Evolutionary conservation across 352 stramenopile species (phyloP).

Genomic region (Peronospora destructor): DNA sequence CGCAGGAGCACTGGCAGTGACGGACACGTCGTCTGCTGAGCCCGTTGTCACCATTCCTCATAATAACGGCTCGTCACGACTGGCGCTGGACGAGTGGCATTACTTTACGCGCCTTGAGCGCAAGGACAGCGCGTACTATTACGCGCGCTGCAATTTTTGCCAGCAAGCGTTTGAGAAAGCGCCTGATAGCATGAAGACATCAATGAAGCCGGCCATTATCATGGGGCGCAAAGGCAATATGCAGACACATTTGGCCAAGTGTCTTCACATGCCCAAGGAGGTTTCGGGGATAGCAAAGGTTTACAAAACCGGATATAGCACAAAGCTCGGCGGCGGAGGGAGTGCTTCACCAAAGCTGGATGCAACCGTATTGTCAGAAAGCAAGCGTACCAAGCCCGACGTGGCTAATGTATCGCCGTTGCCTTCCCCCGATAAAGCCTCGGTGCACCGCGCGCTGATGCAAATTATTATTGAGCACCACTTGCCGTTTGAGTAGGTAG

Average conservation of each 20-base stretch:
- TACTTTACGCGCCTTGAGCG: constrained; percentile 73
- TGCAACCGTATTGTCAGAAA: too few species aligned
- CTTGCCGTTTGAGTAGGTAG: too few species aligned
- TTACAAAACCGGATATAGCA: constrained; percentile 1
- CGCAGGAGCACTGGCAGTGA: constrained; percentile 1
- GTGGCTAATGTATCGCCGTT: too few species aligned
- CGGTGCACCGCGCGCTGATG: too few species aligned
- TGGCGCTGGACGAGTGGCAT: constrained; percentile 69
- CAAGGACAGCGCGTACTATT: constrained; percentile 71
- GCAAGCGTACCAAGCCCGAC: too few species aligned
- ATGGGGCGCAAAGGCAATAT: constrained; percentile 79
- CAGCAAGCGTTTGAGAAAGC: constrained; percentile 53
- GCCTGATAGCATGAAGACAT: constrained; percentile 37
- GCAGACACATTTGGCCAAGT: constrained; percentile 79
- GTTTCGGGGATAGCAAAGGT: constrained; percentile 23
- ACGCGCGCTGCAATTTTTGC: constrained; percentile 76
- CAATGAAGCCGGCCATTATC: constrained; percentile 51
- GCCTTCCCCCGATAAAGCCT: too few species aligned
- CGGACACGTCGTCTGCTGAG: constrained; percentile 3
- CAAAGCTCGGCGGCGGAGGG: too few species aligned
- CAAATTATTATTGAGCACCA: too few species aligned
- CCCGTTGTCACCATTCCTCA: constrained; percentile 2
- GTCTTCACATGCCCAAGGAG: constrained; percentile 59
- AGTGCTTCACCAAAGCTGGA: too few species aligned
- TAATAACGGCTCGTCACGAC: constrained; percentile 26